Percentiles rank a stretch among this genome's conserved stretches.
These are phyloP conservation scores for Euphrasia arctica DNA, from an alignment of 305 asterid genomes.

Conservation along the genomic window DNA sequence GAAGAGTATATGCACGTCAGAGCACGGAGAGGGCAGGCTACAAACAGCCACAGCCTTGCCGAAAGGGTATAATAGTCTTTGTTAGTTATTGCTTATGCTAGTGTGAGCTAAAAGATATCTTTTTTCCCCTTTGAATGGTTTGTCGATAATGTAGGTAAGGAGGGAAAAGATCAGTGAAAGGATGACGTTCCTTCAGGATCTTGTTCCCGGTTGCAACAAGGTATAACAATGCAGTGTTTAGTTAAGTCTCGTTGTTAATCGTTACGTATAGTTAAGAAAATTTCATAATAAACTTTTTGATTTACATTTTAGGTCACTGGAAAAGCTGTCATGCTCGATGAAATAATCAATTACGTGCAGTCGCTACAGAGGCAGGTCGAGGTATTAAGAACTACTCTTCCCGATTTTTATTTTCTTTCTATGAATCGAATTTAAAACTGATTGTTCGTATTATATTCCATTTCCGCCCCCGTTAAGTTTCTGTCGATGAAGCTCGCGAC, in stretches of 20 bases:
- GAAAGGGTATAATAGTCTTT: conserved; percentile 62
- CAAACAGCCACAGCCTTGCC: conserved; percentile 99
- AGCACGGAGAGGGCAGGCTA: conserved; percentile 96
- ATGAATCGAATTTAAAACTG: background rate
- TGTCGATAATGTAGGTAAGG: conserved; percentile 57
- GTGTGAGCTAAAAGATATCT: background rate
- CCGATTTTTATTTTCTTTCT: too few relatives aligned
- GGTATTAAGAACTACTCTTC: conserved; percentile 36
- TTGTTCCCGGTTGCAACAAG: conserved; percentile 99
- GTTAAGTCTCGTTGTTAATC: conserved; percentile 11
- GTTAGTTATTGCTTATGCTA: background rate
- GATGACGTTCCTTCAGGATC: conserved; percentile 99
- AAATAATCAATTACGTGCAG: conserved; percentile 95
- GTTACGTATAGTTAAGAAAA: background rate
- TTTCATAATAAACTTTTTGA: conserved; percentile 5
- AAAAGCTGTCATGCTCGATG: conserved; percentile 98
- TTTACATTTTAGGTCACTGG: conserved; percentile 71
- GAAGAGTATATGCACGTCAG: conserved; percentile 86
- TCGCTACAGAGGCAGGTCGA: conserved; percentile 96
- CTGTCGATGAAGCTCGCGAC: conserved; percentile 98
- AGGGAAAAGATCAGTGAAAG: conserved; percentile 99
- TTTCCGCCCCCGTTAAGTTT: conserved; percentile 53
- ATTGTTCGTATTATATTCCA: conserved; percentile 27
- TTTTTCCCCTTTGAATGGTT: background rate
- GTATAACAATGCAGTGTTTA: conserved; percentile 33